Conservation (phyloP, 2,329 filamentous ascomycete species). For the Coniochaeta pulveracea region DNA sequence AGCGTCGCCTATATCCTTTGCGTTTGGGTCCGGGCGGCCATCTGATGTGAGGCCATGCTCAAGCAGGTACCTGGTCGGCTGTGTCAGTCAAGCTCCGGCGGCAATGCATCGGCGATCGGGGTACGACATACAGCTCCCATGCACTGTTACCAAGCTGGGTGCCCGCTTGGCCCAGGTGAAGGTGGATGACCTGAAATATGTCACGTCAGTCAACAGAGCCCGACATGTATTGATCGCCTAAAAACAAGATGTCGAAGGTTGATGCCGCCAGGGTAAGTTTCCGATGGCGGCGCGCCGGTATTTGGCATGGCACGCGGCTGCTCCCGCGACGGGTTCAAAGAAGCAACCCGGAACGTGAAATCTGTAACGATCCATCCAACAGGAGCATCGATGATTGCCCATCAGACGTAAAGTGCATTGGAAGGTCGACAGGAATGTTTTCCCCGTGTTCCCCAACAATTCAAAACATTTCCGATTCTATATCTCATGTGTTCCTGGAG, state of each 20-base stretch:
- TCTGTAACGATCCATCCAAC: neutral
- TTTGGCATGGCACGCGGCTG: neutral
- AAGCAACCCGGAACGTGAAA: neutral
- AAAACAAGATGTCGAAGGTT: neutral
- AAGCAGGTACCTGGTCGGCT: conserved; percentile 48
- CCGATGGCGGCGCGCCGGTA: neutral
- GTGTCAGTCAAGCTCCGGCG: conserved; percentile 13
- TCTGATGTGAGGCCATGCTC: conserved; percentile 59
- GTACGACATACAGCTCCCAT: conserved; percentile 57
- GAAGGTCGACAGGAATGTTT: no score
- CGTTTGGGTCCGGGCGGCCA: conserved; percentile 51
- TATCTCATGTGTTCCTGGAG: neutral
- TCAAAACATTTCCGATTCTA: neutral
- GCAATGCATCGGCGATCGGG: conserved; percentile 11
- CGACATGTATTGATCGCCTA: no score
- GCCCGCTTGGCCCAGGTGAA: conserved; percentile 58
- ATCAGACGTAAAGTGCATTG: no score
- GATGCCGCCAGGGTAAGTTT: neutral
- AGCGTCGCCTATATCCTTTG: conserved; percentile 45
- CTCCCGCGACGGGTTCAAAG: neutral
- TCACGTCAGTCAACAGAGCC: conserved; percentile 6
- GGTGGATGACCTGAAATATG: conserved; percentile 43
- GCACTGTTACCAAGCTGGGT: conserved; percentile 65
- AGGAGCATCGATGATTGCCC: neutral
- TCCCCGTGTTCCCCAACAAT: no score